These are phyloP conservation scores for Boletellus sp. DNA, from an alignment of 768 basidiomycete species.

Conservation along the genomic window DNA sequence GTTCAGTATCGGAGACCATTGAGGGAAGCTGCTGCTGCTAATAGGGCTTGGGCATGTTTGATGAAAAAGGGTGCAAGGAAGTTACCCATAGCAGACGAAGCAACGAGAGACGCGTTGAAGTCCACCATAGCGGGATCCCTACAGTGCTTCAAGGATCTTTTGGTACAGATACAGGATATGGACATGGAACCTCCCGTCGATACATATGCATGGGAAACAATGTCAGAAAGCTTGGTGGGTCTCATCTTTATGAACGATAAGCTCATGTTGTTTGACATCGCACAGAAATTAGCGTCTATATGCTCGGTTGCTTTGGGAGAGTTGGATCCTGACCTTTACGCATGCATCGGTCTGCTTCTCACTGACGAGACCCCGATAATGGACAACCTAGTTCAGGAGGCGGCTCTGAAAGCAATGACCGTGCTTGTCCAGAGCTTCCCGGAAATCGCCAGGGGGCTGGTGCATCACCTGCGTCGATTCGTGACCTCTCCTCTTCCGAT, in stretches of 20 bases:
- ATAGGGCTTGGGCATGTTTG: conserved; percentile 73
- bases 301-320: conserved; percentile 71
- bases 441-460: conserved; percentile 69
- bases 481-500: conserved; percentile 84
- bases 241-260: neutral
- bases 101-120: conserved; percentile 40
- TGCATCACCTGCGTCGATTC: conserved; percentile 78
- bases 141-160: conserved; percentile 74
- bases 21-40: conserved; percentile 78
- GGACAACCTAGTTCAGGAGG: conserved; percentile 83
- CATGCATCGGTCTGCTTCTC: conserved; percentile 66
- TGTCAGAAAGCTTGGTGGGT: conserved; percentile 83
- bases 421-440: conserved; percentile 87
- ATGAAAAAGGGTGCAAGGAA: conserved; percentile 48
- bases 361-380: conserved; percentile 79
- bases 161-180: conserved; percentile 79
- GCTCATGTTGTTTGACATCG: neutral
- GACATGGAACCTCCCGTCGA: conserved; percentile 75
- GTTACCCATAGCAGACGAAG: conserved; percentile 36
- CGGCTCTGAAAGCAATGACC: conserved; percentile 81
- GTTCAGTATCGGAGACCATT: conserved; percentile 23
- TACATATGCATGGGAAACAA: conserved; percentile 90
- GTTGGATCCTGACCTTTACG: conserved; percentile 65
- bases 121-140: conserved; percentile 57
- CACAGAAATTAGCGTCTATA: conserved; percentile 79